Evolutionary conservation across 306 rosid genomes (phyloP).

Genomic region (Dryas drummondii): DNA sequence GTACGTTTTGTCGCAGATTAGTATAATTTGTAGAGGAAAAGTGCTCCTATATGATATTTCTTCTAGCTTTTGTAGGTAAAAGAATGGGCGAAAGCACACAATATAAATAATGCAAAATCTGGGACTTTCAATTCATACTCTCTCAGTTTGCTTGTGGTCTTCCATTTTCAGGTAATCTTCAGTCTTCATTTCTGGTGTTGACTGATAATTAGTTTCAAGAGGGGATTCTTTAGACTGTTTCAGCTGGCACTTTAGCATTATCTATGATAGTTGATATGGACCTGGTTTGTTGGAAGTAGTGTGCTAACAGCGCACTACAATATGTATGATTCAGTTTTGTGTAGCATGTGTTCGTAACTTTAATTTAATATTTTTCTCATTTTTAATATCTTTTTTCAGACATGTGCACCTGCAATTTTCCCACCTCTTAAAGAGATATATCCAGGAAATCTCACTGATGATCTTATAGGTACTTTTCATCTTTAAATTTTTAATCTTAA

Average conservation of each 20-base stretch:
- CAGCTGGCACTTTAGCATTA: slow-evolving; percentile 7
- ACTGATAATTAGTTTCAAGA: background rate
- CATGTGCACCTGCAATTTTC: slow-evolving; percentile 81
- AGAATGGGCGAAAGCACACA: slow-evolving; percentile 93
- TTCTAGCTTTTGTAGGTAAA: slow-evolving; percentile 73
- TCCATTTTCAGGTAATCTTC: slow-evolving; percentile 83
- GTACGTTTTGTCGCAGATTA: slow-evolving; percentile 45
- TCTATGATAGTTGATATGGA: slow-evolving; percentile 19
- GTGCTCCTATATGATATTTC: slow-evolving; percentile 32
- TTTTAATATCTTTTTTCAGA: slow-evolving; percentile 47
- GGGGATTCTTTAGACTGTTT: background rate
- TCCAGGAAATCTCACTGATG: slow-evolving; percentile 65
- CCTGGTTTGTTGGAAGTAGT: slow-evolving; percentile 25
- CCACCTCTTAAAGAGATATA: slow-evolving; percentile 88
- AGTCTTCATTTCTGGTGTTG: slow-evolving; percentile 23
- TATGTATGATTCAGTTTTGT: slow-evolving; percentile 12
- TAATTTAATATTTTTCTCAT: slow-evolving; percentile 7
- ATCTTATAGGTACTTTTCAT: slow-evolving; percentile 67
- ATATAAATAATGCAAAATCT: slow-evolving; percentile 62
- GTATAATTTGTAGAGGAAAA: slow-evolving; percentile 20
- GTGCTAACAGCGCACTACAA: background rate
- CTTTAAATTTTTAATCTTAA: slow-evolving; percentile 15
- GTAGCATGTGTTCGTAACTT: background rate
- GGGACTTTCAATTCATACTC: slow-evolving; percentile 92
- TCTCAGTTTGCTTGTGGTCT: slow-evolving; percentile 78